Conservation (phyloP, 1,284 basidiomycete species). For the Taiwanofungus camphoratus region DNA sequence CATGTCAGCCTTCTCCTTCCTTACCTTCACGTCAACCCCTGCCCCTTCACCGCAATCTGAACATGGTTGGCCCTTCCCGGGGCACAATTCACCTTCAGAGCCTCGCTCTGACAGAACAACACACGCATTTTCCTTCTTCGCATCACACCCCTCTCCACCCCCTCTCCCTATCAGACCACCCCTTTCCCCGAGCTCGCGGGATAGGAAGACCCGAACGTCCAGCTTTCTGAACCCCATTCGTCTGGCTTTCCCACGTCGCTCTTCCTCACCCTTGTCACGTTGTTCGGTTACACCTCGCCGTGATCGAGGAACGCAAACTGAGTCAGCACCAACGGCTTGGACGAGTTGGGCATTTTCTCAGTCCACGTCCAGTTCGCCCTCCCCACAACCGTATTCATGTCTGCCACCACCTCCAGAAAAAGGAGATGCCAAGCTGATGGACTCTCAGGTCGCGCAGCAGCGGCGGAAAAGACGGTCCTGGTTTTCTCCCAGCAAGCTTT, state of each 20-base stretch:
- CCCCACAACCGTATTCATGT: constrained; percentile 23
- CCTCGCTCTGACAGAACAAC: neutral
- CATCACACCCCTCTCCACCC: constrained; percentile 24
- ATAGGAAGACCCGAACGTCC: constrained; percentile 32
- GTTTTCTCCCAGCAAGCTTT: constrained; percentile 53
- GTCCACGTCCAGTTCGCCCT: constrained; percentile 23
- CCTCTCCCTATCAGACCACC: constrained; percentile 27
- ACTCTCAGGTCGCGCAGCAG: constrained; percentile 29
- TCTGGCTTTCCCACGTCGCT: constrained; percentile 35
- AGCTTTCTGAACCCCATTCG: constrained; percentile 35
- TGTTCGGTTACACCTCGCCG: constrained; percentile 29
- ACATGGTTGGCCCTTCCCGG: constrained; percentile 15
- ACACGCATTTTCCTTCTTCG: constrained; percentile 14
- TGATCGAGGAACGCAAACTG: constrained; percentile 19
- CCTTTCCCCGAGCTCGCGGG: constrained; percentile 13
- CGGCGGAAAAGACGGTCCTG: constrained; percentile 46
- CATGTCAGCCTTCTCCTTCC: constrained; percentile 24
- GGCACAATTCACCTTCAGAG: constrained; percentile 11
- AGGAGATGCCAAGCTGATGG: constrained; percentile 17
- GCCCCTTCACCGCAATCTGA: constrained; percentile 15
- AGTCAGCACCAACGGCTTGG: constrained; percentile 18
- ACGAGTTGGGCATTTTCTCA: constrained; percentile 27
- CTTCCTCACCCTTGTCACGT: constrained; percentile 24
- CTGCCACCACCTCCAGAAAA: constrained; percentile 18
- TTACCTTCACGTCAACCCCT: constrained; percentile 20